phyloP scores from a whole-genome alignment of 1,284 basidiomycete genomes.

The Ceratorhiza oryzae-sativae region DNA sequence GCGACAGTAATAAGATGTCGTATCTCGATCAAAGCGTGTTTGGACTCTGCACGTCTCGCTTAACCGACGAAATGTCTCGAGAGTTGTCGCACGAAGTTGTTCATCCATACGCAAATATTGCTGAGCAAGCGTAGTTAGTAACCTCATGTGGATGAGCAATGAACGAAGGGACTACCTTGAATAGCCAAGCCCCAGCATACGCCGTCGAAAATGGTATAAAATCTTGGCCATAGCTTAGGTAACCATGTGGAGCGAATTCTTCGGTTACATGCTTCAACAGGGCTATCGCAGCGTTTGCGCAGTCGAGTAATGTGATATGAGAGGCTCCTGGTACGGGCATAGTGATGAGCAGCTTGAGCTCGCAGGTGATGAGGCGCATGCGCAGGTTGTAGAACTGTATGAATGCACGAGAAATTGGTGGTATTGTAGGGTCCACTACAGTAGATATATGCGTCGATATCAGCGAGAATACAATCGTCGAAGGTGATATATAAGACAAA shows the following conservation, averaged over 20 bases:
- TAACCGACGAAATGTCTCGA: background rate
- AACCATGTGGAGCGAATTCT: slow-evolving; percentile 14
- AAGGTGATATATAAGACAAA: background rate
- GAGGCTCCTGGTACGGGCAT: background rate
- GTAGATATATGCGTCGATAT: background rate
- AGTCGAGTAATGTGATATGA: background rate
- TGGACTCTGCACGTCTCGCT: background rate
- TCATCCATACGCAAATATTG: background rate
- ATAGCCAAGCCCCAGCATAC: slow-evolving; percentile 30
- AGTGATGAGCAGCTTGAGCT: slow-evolving; percentile 7
- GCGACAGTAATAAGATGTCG: background rate
- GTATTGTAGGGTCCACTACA: background rate
- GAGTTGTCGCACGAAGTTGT: background rate
- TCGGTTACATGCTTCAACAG: background rate
- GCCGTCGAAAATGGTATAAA: slow-evolving; percentile 6
- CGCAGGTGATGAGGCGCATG: background rate
- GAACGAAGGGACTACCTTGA: slow-evolving; percentile 1
- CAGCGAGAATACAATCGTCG: background rate
- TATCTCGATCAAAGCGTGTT: background rate
- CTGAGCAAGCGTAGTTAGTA: background rate
- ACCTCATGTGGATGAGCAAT: background rate
- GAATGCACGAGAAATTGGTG: background rate
- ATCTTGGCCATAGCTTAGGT: slow-evolving; percentile 14
- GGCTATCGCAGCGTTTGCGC: background rate
- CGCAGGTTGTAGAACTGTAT: slow-evolving; percentile 11